Conservation (phyloP, 129 eudicot species). For the Pulicaria dysenterica region DNA sequence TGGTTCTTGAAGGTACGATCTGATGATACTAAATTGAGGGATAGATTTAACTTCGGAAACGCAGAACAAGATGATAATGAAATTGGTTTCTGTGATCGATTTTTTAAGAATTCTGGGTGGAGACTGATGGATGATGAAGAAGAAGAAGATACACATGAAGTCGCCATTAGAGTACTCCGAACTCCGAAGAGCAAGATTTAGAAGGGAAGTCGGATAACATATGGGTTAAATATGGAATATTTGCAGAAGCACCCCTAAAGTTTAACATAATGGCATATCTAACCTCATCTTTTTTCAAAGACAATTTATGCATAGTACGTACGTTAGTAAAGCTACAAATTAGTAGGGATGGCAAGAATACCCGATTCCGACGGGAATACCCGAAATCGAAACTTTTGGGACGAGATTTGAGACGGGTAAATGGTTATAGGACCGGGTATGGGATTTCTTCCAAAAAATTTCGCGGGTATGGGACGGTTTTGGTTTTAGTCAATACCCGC, state of each 20-base stretch:
- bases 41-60: constrained; percentile 46
- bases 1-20: constrained; percentile 40
- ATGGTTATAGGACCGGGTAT: no score
- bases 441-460: no score
- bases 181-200: not conserved
- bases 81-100: constrained; percentile 35
- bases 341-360: no score
- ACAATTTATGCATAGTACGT: not conserved
- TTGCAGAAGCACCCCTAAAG: not conserved
- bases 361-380: no score
- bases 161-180: constrained; percentile 29
- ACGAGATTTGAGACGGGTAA: no score
- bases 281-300: not conserved
- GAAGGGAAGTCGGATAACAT: constrained; percentile 17
- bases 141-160: constrained; percentile 24
- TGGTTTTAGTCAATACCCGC: no score
- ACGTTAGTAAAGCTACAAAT: no score
- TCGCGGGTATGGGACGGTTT: no score
- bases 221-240: not conserved
- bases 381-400: no score
- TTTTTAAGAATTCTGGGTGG: constrained; percentile 41
- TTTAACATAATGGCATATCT: not conserved
- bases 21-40: constrained; percentile 36
- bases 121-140: constrained; percentile 31
- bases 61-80: constrained; percentile 75